A percentile compares a stretch with the other conserved stretches of the same genome.
Evolutionary conservation across 192 early-diverging fungal genomes (phyloP).

Genomic region (Spizellomyces sp.): DNA sequence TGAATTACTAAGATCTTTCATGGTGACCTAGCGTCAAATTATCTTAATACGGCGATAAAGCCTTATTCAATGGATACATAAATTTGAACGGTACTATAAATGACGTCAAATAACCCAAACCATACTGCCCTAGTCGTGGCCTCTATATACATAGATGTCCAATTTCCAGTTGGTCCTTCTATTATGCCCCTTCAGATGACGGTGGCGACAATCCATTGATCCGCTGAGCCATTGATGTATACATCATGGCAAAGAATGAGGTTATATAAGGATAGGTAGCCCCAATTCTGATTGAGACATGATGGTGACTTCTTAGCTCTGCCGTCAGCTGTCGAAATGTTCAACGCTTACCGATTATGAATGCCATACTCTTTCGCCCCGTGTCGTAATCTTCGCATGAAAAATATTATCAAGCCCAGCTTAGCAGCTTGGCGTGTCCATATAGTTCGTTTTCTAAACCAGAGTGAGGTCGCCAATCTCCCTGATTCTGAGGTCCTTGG

Average conservation of each 20-base stretch:
- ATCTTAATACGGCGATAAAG: no score
- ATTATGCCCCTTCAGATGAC: no score
- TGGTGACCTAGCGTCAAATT: no score
- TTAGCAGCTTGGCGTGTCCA: slow-evolving; percentile 41
- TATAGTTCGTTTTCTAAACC: not conserved
- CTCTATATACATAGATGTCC: no score
- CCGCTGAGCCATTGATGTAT: slow-evolving; percentile 11
- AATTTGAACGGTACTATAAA: no score
- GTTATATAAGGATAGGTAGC: slow-evolving; percentile 28
- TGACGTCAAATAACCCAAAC: no score
- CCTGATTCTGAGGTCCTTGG: not conserved
- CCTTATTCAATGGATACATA: no score
- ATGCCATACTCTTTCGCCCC: slow-evolving; percentile 40
- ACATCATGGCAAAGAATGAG: slow-evolving; percentile 22
- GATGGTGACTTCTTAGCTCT: not conserved
- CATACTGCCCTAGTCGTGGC: no score
- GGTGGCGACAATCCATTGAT: not conserved
- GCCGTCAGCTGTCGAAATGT: not conserved
- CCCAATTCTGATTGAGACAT: slow-evolving; percentile 11
- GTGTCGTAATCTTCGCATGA: slow-evolving; percentile 26
- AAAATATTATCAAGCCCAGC: slow-evolving; percentile 20
- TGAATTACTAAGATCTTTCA: no score
- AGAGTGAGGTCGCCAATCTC: not conserved
- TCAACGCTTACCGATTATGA: slow-evolving; percentile 41
- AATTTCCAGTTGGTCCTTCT: no score